These are phyloP conservation scores for Mycocentrospora acerina DNA, from an alignment of 2,329 filamentous ascomycete species.

Conservation along the genomic window DNA sequence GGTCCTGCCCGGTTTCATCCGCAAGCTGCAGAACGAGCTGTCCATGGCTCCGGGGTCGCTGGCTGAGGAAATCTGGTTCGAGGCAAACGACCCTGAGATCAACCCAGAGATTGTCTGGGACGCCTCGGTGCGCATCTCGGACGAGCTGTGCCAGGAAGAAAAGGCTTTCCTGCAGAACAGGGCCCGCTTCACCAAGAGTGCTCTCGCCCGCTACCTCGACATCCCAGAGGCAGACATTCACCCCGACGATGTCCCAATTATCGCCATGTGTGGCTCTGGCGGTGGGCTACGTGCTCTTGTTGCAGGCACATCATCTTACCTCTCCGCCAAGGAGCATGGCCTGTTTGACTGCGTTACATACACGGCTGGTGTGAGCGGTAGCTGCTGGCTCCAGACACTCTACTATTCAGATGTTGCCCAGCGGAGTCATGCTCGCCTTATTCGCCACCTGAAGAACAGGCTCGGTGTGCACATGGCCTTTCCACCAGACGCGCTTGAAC, in stretches of 20 bases:
- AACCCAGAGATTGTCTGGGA: slow-evolving; percentile 87
- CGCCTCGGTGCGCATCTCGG: slow-evolving; percentile 78
- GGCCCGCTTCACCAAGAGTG: slow-evolving; percentile 66
- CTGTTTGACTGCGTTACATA: slow-evolving; percentile 95
- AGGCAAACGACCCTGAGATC: slow-evolving; percentile 78
- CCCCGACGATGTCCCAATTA: slow-evolving; percentile 87
- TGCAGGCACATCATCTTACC: slow-evolving; percentile 82
- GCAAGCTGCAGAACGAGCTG: slow-evolving; percentile 83
- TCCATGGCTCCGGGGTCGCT: slow-evolving; percentile 85
- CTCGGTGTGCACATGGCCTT: slow-evolving; percentile 90
- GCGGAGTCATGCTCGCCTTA: slow-evolving; percentile 66
- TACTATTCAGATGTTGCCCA: slow-evolving; percentile 79
- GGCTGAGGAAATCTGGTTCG: slow-evolving; percentile 89
- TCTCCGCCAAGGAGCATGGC: slow-evolving; percentile 81
- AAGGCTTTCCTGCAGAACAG: slow-evolving; percentile 70
- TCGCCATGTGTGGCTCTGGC: slow-evolving; percentile 92
- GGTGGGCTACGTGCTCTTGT: slow-evolving; percentile 88
- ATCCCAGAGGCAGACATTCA: slow-evolving; percentile 80
- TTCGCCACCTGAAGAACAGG: slow-evolving; percentile 83
- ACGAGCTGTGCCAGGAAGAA: slow-evolving; percentile 81
- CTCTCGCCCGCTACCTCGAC: slow-evolving; percentile 78
- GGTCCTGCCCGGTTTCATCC: slow-evolving; percentile 71
- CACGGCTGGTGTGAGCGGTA: slow-evolving; percentile 91
- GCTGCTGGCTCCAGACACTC: slow-evolving; percentile 90
- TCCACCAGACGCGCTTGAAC: slow-evolving; percentile 77